Base-by-base conservation (phyloP, 306 rosid genomes). In the Rosa chinensis region DNA sequence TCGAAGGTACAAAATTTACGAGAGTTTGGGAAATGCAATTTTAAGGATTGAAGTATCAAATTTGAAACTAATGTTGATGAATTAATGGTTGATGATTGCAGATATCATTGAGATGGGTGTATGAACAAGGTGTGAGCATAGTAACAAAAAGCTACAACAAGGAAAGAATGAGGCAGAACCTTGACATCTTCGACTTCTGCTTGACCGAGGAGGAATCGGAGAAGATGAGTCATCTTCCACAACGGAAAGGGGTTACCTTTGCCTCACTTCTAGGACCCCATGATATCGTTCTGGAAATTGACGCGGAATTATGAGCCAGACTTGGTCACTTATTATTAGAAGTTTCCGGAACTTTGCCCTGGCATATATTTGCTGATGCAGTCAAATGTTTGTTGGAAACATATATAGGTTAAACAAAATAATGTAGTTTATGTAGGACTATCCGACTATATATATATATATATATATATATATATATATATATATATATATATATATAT, bases 41-140 rank as follows among this genome's bases (percentile, higher is more conserved):
- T 55, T 9, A 53, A 53, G 8, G 59, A 18, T 6, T 53, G 9
- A 18, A 7, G 59, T 49, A 48, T 52, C 18, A 53, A 50, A 53
- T 17, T 17, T 56, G 32, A 56, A 8, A 56, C 9, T n/a, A 56
- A n/a, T 39, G 8, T 9, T 43, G 18, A 62, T n/a, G 5, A 10
- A 17, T 4, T 14, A 1, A 4, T 59, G 66, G 66, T 59, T 10
- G 5, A 9, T 62, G 40, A 10, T 12, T 64, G 72, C 68, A 83
- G 89, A 79, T 88, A 39, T 55, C 87, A n/a, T 70, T 88, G 81
- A 86, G 88, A 78, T 88, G 92, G 92, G 76, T 80, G 6, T 84
- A 82, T 37, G 86, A 84, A 52, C 85, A 83, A 80, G 89, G 86
- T 11, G 91, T 76, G 72, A 83, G 86, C 73, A 21, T 85, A n/a